Evolutionary conservation across 2,329 filamentous ascomycete genomes (phyloP), one percentile per base, ranked within the genome.

Genomic region (Penicillium sp.): DNA sequence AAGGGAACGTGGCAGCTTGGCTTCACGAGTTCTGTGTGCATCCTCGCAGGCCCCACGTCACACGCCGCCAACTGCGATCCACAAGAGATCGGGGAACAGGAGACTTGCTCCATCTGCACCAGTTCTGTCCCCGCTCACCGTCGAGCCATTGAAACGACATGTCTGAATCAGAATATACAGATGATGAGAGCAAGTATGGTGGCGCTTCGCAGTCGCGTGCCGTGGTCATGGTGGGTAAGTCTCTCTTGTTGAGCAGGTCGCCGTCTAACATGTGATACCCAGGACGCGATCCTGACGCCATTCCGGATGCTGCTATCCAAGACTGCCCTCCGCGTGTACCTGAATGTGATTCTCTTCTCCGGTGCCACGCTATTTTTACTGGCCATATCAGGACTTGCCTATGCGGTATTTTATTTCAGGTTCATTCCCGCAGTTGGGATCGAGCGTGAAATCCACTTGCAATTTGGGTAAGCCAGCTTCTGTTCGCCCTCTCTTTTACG

Each of bases 391-490:
- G 68, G 77, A 5, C 61, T 80, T 35, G 81, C 82, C 32, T 88
- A 87, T 63, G 72, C 74, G 33, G 68, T 83, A 13, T 87, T 88
- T 70, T 88, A 88, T 71, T 76, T 78, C 66, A 77, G 76, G 52
- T 86, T 83, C 68, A 79, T 88, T 24, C 85, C 85, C 1, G 77
- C 80, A 45, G 79, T 84, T 54, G 80, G 81, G 46, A 75, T 86
- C 51, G 71, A 77, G 51, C 74, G 78, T n/a, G 72, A 76, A 4
- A 73, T 87, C 6, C 80, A 86, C 68, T 69, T 88, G 18, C 82
- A 86, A 66, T 87, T 82, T 67, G 79, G 80, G 71, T 77, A 73
- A 46, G 69, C 66, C 12, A 7, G 9, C 37, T 18, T 18, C 18
- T 18, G 18, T 18, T 18, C 18, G 18, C 18, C 3, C 18, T 18